Evolutionary conservation across 2,329 filamentous ascomycete genomes (phyloP).

Genomic region (Dactylella cylindrospora): DNA sequence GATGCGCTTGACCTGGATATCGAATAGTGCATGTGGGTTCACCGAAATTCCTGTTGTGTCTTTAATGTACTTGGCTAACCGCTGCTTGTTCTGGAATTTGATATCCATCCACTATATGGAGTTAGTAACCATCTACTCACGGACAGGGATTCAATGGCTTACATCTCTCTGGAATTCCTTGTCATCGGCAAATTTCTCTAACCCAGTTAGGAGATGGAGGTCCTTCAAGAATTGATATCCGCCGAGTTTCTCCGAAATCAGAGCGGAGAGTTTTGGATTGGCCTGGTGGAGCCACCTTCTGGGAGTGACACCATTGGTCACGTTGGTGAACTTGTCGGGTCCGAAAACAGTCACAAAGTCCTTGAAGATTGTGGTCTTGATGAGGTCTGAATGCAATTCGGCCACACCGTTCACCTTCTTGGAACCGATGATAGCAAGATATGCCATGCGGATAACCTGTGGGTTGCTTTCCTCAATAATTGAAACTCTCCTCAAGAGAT

Average conservation of each 20-base stretch:
- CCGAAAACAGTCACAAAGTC: constrained; percentile 96
- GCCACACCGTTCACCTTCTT: constrained; percentile 99
- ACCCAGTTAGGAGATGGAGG: constrained; percentile 77
- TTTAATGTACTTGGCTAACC: constrained; percentile 88
- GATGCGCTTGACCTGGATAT: constrained; percentile 97
- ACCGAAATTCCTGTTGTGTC: constrained; percentile 75
- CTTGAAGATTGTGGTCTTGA: constrained; percentile 99
- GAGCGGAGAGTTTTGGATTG: constrained; percentile 84
- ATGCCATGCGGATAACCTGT: constrained; percentile 98
- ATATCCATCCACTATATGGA: constrained; percentile 74
- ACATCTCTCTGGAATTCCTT: constrained; percentile 80
- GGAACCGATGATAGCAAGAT: constrained; percentile 88
- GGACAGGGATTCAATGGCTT: constrained; percentile 3
- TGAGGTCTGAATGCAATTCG: constrained; percentile 93
- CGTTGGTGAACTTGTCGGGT: constrained; percentile 96
- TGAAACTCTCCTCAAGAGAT: constrained; percentile 82
- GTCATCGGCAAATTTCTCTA: constrained; percentile 82
- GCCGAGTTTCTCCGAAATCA: constrained; percentile 88
- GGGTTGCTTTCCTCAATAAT: constrained; percentile 96
- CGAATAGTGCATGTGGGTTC: constrained; percentile 85
- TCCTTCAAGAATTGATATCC: constrained; percentile 85
- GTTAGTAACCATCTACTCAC: too few species aligned
- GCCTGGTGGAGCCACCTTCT: constrained; percentile 96
- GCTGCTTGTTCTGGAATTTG: constrained; percentile 93
- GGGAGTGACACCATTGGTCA: constrained; percentile 97